These are phyloP conservation scores for Puya raimondii DNA, from an alignment of 176 grass and related monocot species.

Conservation along the genomic window DNA sequence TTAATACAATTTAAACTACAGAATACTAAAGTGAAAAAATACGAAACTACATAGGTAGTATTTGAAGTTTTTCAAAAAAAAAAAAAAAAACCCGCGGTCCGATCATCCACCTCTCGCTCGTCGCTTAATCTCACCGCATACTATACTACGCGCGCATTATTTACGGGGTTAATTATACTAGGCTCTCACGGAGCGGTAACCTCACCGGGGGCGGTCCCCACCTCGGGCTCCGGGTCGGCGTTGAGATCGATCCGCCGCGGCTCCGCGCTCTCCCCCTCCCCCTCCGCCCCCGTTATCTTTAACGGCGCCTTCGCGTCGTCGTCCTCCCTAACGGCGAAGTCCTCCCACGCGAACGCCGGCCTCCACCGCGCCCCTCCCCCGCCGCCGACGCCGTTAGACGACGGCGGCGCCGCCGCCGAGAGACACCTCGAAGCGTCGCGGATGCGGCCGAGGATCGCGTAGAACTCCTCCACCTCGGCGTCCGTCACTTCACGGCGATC, in stretches of 20 bases:
- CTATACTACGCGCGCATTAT: no score
- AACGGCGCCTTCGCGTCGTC: background rate
- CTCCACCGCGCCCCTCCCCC: background rate
- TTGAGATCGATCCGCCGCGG: constrained; percentile 7
- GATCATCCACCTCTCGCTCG: no score
- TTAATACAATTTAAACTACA: no score
- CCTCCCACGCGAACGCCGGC: constrained; percentile 9
- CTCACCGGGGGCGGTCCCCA: constrained; percentile 8
- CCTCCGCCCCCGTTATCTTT: background rate
- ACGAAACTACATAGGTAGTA: no score
- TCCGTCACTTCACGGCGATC: background rate
- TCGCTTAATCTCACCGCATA: no score
- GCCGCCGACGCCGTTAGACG: background rate
- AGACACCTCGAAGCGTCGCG: background rate
- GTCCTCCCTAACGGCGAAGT: background rate
- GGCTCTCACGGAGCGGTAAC: background rate
- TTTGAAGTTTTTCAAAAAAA: no score
- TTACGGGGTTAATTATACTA: background rate
- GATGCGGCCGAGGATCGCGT: background rate
- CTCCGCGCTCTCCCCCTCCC: background rate
- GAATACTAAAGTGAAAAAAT: no score
- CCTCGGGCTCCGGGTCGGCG: background rate
- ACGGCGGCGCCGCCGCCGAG: background rate
- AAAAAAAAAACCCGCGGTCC: no score
- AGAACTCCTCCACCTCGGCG: constrained; percentile 2